A percentile compares a stretch with the other conserved stretches of the same genome.
These are phyloP conservation scores for Ascochyta fabae DNA, from an alignment of 2,329 filamentous ascomycete genomes.

Conservation along the genomic window DNA sequence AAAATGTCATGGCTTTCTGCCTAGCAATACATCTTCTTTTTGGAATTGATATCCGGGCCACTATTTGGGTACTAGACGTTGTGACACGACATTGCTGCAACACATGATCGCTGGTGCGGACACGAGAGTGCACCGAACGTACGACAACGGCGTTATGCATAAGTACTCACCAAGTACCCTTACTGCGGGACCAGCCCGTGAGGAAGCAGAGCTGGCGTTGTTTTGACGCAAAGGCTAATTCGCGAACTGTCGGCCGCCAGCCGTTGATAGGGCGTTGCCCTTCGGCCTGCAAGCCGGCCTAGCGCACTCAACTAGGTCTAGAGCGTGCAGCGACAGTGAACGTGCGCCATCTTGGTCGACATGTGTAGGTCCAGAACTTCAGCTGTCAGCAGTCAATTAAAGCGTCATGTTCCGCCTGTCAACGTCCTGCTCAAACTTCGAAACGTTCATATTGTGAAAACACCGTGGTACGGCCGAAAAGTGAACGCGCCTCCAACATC, in stretches of 20 bases:
- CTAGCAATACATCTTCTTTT: too few species aligned
- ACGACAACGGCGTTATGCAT: neutral
- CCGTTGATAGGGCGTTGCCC: constrained; percentile 21
- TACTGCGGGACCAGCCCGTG: neutral
- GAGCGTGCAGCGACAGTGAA: constrained; percentile 21
- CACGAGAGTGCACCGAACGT: neutral
- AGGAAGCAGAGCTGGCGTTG: neutral
- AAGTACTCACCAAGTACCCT: neutral
- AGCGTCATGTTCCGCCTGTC: neutral
- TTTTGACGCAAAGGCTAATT: neutral
- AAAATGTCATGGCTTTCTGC: too few species aligned
- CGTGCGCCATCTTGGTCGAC: constrained; percentile 23
- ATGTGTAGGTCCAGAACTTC: constrained; percentile 24
- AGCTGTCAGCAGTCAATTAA: constrained; percentile 16
- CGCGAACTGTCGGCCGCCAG: constrained; percentile 1
- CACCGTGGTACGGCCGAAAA: constrained; percentile 13
- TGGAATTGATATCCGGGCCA: too few species aligned
- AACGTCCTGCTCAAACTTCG: neutral
- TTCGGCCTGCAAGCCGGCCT: constrained; percentile 18
- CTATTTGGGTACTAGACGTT: neutral
- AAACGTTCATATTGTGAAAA: neutral
- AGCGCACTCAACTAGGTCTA: constrained; percentile 12
- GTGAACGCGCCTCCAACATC: neutral
- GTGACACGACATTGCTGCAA: neutral
- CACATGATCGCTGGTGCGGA: neutral